Conservation (phyloP, 805 yeast genomes). For the Saccharomycopsis oosterbeekiorum region DNA sequence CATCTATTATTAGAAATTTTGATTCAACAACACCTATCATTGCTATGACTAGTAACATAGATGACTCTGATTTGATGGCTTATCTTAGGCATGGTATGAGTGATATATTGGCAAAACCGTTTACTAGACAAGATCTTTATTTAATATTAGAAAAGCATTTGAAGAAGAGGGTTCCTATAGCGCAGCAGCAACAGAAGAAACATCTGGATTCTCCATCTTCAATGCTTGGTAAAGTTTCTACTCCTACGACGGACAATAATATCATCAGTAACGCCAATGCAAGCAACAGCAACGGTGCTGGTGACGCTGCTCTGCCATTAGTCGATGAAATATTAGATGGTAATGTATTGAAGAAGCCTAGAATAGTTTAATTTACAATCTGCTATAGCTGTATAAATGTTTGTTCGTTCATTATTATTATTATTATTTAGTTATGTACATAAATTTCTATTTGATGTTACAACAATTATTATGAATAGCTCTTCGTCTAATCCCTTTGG, state of each 20-base stretch:
- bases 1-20: conserved; percentile 77
- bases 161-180: conserved; percentile 35
- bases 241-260: not conserved
- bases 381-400: no score
- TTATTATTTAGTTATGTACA: no score
- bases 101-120: conserved; percentile 89
- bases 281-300: not conserved
- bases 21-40: conserved; percentile 83
- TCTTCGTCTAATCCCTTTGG: no score
- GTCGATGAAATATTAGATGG: conserved; percentile 3
- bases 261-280: not conserved
- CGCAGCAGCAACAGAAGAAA: conserved; percentile 21
- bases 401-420: no score
- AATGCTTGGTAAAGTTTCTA: not conserved
- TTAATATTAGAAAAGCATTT: conserved; percentile 69
- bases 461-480: no score
- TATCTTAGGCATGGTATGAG: conserved; percentile 85
- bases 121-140: conserved; percentile 77
- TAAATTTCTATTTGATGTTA: no score
- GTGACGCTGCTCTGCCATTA: not conserved
- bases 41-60: conserved; percentile 88
- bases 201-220: conserved; percentile 6
- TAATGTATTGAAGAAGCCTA: conserved; percentile 6
- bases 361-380: not conserved
- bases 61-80: conserved; percentile 69